Percentiles rank a stretch among this genome's conserved stretches.
Conservation (phyloP, 2,329 filamentous ascomycete species). For the Polytolypa hystricis region DNA sequence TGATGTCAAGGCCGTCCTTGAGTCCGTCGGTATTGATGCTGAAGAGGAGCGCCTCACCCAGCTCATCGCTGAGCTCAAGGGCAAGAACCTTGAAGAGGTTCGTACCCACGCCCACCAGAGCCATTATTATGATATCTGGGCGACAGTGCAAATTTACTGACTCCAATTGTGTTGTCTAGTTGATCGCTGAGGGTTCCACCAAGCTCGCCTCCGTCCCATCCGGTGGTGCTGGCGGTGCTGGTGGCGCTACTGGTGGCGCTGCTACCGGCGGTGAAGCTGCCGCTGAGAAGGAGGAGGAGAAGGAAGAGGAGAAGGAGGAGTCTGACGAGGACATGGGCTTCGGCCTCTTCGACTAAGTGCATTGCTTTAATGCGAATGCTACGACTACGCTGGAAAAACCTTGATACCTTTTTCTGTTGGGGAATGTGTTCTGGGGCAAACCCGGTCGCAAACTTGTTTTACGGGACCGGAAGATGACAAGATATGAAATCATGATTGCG, state of each 20-base stretch:
- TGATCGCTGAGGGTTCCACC: slow-evolving; percentile 77
- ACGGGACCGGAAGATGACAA: too few relatives aligned
- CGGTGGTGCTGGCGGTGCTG: slow-evolving; percentile 65
- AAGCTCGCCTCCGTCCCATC: slow-evolving; percentile 98
- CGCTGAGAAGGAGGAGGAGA: slow-evolving; percentile 54
- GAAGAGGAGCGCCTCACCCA: slow-evolving; percentile 75
- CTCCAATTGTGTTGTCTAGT: slow-evolving; percentile 39
- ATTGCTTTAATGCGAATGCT: not conserved
- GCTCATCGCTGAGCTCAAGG: slow-evolving; percentile 67
- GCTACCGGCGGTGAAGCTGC: slow-evolving; percentile 56
- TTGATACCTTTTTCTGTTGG: too few relatives aligned
- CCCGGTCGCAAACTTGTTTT: too few relatives aligned
- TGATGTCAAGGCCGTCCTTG: slow-evolving; percentile 82
- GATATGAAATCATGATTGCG: not conserved
- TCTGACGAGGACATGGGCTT: slow-evolving; percentile 65
- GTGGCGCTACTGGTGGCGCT: slow-evolving; percentile 49
- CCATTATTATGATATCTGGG: too few relatives aligned
- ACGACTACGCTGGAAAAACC: too few relatives aligned
- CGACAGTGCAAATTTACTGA: slow-evolving; percentile 17
- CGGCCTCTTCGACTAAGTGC: slow-evolving; percentile 54
- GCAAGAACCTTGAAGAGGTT: slow-evolving; percentile 76
- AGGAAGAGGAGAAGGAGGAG: slow-evolving; percentile 70
- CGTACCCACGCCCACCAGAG: too few relatives aligned
- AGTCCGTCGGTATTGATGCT: slow-evolving; percentile 88
- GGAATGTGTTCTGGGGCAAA: too few relatives aligned